Conservation (phyloP, 1,284 basidiomycete genomes). For the Fomitopsis betulina region DNA sequence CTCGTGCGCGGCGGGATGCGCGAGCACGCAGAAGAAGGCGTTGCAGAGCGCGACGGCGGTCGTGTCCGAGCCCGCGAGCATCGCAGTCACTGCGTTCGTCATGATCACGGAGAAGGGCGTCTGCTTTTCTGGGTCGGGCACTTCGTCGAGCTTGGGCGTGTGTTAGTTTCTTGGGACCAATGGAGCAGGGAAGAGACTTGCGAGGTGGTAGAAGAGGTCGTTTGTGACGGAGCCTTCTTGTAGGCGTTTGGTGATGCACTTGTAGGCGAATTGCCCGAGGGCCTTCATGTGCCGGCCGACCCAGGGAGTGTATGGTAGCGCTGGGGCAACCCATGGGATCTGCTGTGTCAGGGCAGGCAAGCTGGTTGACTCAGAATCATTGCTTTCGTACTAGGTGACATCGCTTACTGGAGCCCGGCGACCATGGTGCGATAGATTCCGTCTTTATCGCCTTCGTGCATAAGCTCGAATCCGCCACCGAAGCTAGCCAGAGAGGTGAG, state of each 20-base stretch:
- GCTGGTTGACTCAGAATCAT: background rate
- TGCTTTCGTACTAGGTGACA: background rate
- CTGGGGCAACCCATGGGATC: slow-evolving; percentile 1
- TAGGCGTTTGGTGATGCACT: slow-evolving; percentile 4
- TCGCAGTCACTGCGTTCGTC: slow-evolving; percentile 44
- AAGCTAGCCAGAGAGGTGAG: slow-evolving; percentile 13
- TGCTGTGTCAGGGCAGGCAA: slow-evolving; percentile 3
- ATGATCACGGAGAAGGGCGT: slow-evolving; percentile 35
- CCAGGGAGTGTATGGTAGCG: background rate
- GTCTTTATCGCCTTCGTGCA: slow-evolving; percentile 19
- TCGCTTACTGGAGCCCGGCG: slow-evolving; percentile 2
- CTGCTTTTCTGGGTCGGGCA: slow-evolving; percentile 33
- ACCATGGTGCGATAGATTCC: slow-evolving; percentile 16
- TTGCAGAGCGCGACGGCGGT: slow-evolving; percentile 41
- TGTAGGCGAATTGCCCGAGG: background rate
- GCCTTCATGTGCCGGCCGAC: slow-evolving; percentile 4
- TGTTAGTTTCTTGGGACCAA: background rate
- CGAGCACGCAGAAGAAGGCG: slow-evolving; percentile 44
- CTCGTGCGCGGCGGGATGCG: slow-evolving; percentile 39
- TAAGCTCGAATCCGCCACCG: slow-evolving; percentile 25
- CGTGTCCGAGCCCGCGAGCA: slow-evolving; percentile 58
- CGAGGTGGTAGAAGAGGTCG: slow-evolving; percentile 44
- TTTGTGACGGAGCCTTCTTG: slow-evolving; percentile 31
- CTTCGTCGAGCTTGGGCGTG: slow-evolving; percentile 40
- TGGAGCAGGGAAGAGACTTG: slow-evolving; percentile 12